phyloP scores from a whole-genome alignment of 2,329 filamentous ascomycete genomes.

The Colletotrichum karsti region DNA sequence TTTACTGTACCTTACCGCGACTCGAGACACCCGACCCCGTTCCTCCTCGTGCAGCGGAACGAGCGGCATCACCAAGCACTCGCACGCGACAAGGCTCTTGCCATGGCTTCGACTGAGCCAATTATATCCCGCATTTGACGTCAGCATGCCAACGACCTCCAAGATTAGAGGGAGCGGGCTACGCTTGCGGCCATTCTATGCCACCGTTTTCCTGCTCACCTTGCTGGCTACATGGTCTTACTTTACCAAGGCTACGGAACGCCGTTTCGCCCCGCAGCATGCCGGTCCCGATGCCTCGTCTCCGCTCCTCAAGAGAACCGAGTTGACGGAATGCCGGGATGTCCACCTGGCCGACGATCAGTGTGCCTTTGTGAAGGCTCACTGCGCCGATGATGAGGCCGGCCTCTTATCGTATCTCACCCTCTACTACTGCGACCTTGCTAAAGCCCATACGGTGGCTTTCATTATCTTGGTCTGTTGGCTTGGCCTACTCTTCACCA shows the following conservation, averaged over 20 bases:
- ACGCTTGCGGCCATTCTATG: conserved; percentile 58
- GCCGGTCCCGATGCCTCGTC: conserved; percentile 27
- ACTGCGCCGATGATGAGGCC: conserved; percentile 90
- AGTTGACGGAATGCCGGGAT: conserved; percentile 71
- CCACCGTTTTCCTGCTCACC: conserved; percentile 55
- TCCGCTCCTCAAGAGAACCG: conserved; percentile 37
- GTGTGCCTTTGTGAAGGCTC: conserved; percentile 83
- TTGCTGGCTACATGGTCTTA: conserved; percentile 55
- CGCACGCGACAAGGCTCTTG: conserved; percentile 15
- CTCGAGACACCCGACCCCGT: background rate
- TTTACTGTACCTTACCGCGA: conserved; percentile 3
- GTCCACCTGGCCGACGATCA: conserved; percentile 83
- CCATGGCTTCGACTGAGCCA: conserved; percentile 29
- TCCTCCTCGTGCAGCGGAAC: conserved; percentile 19
- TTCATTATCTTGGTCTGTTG: conserved; percentile 82
- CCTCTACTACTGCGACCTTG: conserved; percentile 87
- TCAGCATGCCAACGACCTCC: conserved; percentile 34
- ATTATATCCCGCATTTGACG: conserved; percentile 25
- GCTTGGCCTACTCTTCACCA: conserved; percentile 91
- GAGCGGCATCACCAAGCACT: conserved; percentile 20
- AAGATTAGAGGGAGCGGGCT: conserved; percentile 44
- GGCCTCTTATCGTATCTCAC: conserved; percentile 89
- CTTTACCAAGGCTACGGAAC: conserved; percentile 35
- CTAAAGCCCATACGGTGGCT: conserved; percentile 75
- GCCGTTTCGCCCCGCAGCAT: conserved; percentile 17